Conservation (phyloP, 23 red algal species). For the Gracilaria caudata region DNA sequence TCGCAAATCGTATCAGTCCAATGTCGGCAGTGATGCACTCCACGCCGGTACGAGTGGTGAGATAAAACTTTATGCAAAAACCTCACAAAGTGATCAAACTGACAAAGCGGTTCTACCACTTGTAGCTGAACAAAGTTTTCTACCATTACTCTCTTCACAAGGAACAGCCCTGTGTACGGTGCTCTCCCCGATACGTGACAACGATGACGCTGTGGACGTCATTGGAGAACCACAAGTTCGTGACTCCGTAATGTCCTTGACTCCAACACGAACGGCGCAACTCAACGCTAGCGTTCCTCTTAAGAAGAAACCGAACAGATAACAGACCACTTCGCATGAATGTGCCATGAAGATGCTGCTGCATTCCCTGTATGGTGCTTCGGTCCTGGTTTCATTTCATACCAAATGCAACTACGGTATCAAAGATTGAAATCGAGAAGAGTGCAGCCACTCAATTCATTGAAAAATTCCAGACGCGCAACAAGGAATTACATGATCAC, state of each 20-base stretch:
- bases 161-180: background rate
- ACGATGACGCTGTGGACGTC: background rate
- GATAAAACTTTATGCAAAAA: slow-evolving; percentile 24
- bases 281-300: background rate
- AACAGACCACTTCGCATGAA: background rate
- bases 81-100: slow-evolving; percentile 12
- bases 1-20: background rate
- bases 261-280: background rate
- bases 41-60: background rate
- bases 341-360: background rate
- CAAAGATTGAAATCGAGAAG: slow-evolving; percentile 9
- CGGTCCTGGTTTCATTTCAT: background rate
- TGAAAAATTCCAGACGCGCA: background rate
- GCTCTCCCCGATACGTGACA: background rate
- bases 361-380: background rate
- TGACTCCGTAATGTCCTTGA: background rate
- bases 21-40: background rate
- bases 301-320: background rate
- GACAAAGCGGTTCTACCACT: background rate
- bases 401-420: background rate
- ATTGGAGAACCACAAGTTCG: background rate
- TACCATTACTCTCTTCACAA: background rate
- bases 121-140: background rate
- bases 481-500: slow-evolving; percentile 7
- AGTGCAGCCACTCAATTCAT: background rate